These are phyloP conservation scores for Trichocladium antarcticum DNA, from an alignment of 495 filamentous ascomycete genomes.

Conservation along the genomic window DNA sequence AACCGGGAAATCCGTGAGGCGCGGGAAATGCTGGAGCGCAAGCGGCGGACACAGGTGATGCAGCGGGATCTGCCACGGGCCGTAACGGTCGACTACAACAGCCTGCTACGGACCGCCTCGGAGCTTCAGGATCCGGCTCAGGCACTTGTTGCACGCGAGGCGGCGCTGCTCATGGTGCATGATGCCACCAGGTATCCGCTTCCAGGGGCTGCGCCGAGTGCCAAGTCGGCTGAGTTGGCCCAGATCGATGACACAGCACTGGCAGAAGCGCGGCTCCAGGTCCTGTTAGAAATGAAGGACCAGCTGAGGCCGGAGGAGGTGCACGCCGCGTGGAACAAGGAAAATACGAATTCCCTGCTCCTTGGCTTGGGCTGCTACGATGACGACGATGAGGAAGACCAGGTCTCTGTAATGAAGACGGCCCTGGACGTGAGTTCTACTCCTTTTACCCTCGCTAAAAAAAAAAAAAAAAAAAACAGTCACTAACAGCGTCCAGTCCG, in stretches of 20 bases:
- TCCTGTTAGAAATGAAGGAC: slow-evolving; percentile 58
- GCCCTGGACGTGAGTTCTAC: slow-evolving; percentile 50
- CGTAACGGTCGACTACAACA: slow-evolving; percentile 55
- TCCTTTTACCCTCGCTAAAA: not conserved
- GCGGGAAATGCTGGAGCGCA: slow-evolving; percentile 63
- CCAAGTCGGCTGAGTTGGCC: slow-evolving; percentile 49
- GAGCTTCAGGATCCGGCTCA: slow-evolving; percentile 29
- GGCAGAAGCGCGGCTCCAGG: slow-evolving; percentile 61
- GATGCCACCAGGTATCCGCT: slow-evolving; percentile 69
- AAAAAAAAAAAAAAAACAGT: not conserved
- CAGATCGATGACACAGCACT: slow-evolving; percentile 59
- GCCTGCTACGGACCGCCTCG: slow-evolving; percentile 50
- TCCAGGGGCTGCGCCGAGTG: slow-evolving; percentile 47
- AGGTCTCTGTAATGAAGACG: slow-evolving; percentile 47
- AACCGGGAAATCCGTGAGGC: slow-evolving; percentile 57
- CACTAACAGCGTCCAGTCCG: slow-evolving; percentile 40
- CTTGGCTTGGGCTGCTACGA: slow-evolving; percentile 70
- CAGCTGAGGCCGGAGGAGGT: slow-evolving; percentile 51
- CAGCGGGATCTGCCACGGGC: slow-evolving; percentile 77
- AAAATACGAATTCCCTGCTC: slow-evolving; percentile 47
- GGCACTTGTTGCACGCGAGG: slow-evolving; percentile 58
- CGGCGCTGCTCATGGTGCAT: slow-evolving; percentile 64
- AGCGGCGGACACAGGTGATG: slow-evolving; percentile 77
- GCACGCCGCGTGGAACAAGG: slow-evolving; percentile 54
- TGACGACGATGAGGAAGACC: slow-evolving; percentile 57